Evolutionary conservation across 352 stramenopile genomes (phyloP).

Genomic region (Blastocystis sp.): DNA sequence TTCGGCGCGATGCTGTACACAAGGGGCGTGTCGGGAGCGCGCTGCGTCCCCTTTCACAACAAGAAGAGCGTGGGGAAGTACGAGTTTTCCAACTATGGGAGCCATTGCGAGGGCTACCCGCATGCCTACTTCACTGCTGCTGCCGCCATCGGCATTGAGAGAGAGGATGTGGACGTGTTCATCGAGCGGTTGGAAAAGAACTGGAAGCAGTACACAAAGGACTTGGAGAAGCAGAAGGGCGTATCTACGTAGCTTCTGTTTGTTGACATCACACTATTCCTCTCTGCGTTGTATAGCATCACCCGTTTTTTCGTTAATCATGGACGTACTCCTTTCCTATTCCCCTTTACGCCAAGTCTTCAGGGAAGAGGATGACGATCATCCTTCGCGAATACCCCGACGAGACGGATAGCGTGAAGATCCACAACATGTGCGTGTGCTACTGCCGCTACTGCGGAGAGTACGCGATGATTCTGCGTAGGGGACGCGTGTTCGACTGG

Average conservation of each 20-base stretch:
- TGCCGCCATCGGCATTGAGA: constrained; percentile 61
- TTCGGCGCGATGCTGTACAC: constrained; percentile 73
- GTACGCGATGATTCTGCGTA: constrained; percentile 70
- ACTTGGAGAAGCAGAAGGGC: constrained; percentile 49
- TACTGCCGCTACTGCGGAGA: constrained; percentile 68
- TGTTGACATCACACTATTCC: background rate
- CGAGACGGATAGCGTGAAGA: constrained; percentile 17
- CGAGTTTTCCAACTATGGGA: constrained; percentile 72
- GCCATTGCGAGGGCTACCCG: constrained; percentile 62
- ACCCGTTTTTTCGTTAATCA: no score
- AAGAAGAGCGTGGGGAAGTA: constrained; percentile 71
- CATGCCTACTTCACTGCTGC: constrained; percentile 74
- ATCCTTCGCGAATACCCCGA: constrained; percentile 59
- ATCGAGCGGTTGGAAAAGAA: constrained; percentile 74
- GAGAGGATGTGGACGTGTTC: constrained; percentile 74
- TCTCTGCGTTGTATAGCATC: background rate
- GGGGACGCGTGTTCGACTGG: background rate
- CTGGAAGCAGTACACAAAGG: constrained; percentile 74
- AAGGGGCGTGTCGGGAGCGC: constrained; percentile 72
- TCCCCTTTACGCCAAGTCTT: background rate
- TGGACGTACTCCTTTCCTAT: background rate
- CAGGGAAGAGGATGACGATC: constrained; percentile 11
- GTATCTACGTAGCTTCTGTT: background rate
- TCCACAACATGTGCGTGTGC: constrained; percentile 64
- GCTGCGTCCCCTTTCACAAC: constrained; percentile 59